phyloP scores from a whole-genome alignment of 345 rosid species.

The Dipteronia dyeriana region DNA sequence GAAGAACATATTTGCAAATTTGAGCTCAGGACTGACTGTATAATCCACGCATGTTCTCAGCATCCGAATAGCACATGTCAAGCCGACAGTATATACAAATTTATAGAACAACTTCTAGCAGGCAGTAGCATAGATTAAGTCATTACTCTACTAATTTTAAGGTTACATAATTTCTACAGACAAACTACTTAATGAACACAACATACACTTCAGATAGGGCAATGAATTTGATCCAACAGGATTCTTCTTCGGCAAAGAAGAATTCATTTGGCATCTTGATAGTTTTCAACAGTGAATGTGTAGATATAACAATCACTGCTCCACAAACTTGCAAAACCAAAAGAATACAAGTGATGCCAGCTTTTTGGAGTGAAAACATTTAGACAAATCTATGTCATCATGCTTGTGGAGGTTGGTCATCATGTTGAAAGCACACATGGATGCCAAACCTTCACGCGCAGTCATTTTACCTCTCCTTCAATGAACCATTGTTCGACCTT shows the following conservation, averaged over 20 bases:
- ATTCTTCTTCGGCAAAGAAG: background rate
- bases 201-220: background rate
- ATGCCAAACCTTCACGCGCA: background rate
- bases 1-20: too few species aligned
- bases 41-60: background rate
- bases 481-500: conserved; percentile 57
- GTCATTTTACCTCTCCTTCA: conserved; percentile 65
- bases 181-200: conserved; percentile 11
- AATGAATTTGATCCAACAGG: background rate
- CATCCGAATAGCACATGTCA: background rate
- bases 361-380: background rate
- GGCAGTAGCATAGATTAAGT: background rate
- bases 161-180: conserved; percentile 9
- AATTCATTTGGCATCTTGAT: background rate
- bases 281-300: too few species aligned
- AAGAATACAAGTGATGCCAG: too few species aligned
- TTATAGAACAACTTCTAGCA: background rate
- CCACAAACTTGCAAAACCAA: conserved; percentile 7
- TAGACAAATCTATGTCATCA: background rate
- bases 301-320: background rate
- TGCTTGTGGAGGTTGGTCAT: background rate
- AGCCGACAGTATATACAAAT: background rate
- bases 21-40: too few species aligned
- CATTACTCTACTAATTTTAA: background rate
- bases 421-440: background rate